A percentile compares a stretch with the other conserved stretches of the same genome.
Conservation (phyloP, 2,329 filamentous ascomycete genomes). For the Fusarium sp. region DNA sequence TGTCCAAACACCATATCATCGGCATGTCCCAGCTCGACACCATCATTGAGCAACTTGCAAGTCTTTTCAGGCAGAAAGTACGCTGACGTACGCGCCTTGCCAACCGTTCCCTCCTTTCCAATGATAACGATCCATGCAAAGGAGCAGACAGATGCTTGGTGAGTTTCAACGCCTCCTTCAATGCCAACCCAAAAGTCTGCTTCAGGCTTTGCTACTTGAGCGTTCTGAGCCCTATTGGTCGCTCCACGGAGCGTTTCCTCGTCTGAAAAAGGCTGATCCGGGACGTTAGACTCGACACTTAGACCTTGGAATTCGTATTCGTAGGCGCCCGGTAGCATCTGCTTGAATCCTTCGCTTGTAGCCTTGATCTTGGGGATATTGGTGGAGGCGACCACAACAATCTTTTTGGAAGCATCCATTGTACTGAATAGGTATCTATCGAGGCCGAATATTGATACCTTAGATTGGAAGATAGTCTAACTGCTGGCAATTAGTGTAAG, state of each 20-base stretch:
- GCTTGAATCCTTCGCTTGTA: constrained; percentile 50
- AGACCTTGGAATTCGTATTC: constrained; percentile 45
- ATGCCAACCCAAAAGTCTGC: constrained; percentile 56
- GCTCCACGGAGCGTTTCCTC: constrained; percentile 54
- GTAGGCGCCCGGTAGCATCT: constrained; percentile 50
- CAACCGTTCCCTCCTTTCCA: constrained; percentile 43
- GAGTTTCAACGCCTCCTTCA: constrained; percentile 54
- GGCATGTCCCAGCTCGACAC: constrained; percentile 54
- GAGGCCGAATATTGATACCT: neutral
- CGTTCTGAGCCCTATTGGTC: constrained; percentile 51
- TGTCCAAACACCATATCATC: constrained; percentile 53
- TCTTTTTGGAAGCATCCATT: constrained; percentile 9
- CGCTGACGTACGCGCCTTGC: constrained; percentile 53
- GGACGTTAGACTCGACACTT: constrained; percentile 53
- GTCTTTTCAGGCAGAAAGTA: constrained; percentile 54
- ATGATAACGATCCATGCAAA: constrained; percentile 57
- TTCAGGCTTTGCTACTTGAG: constrained; percentile 44
- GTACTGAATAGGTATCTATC: neutral
- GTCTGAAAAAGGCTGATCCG: constrained; percentile 55
- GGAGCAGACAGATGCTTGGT: constrained; percentile 46
- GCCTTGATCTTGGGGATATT: constrained; percentile 56
- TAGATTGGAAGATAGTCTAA: neutral
- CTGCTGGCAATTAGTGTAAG: neutral
- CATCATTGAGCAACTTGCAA: constrained; percentile 49
- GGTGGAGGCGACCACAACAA: constrained; percentile 51